Evolutionary conservation across 108 stramenopile genomes (phyloP), one percentile per base, ranked within the genome.

Genomic region (Fragilaria crotonensis): DNA sequence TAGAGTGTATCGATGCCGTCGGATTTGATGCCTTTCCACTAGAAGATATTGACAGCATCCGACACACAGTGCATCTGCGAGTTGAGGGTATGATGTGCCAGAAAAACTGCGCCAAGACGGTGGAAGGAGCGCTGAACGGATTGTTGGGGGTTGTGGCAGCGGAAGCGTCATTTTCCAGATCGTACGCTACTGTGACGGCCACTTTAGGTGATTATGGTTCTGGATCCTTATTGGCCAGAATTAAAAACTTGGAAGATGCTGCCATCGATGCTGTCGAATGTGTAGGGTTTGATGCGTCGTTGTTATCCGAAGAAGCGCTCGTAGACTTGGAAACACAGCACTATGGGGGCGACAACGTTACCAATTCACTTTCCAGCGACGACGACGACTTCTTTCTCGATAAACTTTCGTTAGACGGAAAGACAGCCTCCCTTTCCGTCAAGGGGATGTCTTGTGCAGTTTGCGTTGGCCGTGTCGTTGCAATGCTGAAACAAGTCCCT

Each of bases 61-160:
- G 11, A 11, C 36, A 41, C 36, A 52, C 52, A 5, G 52, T 80
- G 19, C 66, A 80, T 60, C 49, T 95, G 17, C 22, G 63, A 5
- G 77, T 96, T 11, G 69, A 78, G 19, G 95, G 95, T 1, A 94
- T 96, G 95, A 96, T 96, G 95, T 96, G 95, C 63, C 93, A 96
- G 73, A 81, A 76, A 52, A 91, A 87, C 55, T 96, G 95, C 51
- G 95, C 90, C 7, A 71, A 76, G 0, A 84, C 83, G 1, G 79
- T 76, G 21, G 59, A 49, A 25, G 60, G 70, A 30, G 66, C 77
- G 0, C 49, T 84, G 26, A 28, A 62, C 2, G 23, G 49, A 7
- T 23, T 72, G 41, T 25, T 45, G 2, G 62, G 62, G 20, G 41
- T 30, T 14, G 23, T 57, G 22, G 9, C 20, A 19, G 68, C 68